Evolutionary conservation across 1,284 basidiomycete species (phyloP), one percentile per base, ranked within the genome.

Genomic region (Apiotrichum brassicae): DNA sequence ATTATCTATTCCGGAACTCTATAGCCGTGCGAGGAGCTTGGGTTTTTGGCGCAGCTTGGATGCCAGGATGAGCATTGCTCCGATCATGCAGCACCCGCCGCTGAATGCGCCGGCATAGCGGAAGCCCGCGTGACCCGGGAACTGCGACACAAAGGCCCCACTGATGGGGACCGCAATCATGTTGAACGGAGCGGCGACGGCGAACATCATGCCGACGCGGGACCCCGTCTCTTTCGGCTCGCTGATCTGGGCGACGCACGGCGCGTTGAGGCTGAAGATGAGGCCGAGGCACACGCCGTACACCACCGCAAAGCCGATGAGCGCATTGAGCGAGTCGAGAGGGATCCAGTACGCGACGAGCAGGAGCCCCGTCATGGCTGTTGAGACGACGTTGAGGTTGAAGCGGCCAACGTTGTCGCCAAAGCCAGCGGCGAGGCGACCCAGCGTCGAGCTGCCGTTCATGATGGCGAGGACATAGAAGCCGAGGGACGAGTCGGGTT

Each of bases 251-350:
- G 58, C 44, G 38, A 66, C 56, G n/a, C 60, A 39, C 2, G 64
- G 48, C 4, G 62, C 59, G 23, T 63, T 52, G 24, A 66, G 51
- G 12, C 58, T 54, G 35, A 64, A 57, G 41, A 57, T 57, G 14
- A 49, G 53, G 12, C 51, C 64, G 4, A 52, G 53, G 44, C 61
- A 61, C 51, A 72, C 64, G 4, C 72, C 71, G 47, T 63, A 72
- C 12, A 70, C 33, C 22, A 69, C 53, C 1, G 63, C 52, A 30
- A 66, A 68, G 19, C 51, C 57, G 28, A 73, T 64, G 4, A 70
- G 23, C 43, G 68, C 53, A 40, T 58, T 36, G 24, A 50, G 13
- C 2, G 52, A 54, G 18, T 30, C 22, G 2, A 58, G 58, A 3
- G 62, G 59, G 46, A 48, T 51, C 46, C 63, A 64, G 22, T 63